Evolutionary conservation across 441 rosid genomes (phyloP), one percentile per base, ranked within the genome.

Genomic region (Biscutella laevigata): DNA sequence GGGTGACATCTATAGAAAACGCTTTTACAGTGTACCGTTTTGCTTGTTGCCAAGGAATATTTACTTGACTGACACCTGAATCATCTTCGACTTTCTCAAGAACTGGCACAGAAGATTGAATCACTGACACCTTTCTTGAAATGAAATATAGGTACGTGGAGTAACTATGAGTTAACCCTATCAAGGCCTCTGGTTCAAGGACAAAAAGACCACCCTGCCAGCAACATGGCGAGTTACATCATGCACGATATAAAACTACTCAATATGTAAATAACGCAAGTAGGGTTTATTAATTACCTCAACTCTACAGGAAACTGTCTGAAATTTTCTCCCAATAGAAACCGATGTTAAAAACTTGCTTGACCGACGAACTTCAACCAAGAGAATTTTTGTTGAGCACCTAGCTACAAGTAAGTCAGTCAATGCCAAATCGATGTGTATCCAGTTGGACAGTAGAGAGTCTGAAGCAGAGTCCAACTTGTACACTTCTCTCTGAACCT

Each of bases 181-280:
- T 68, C 71, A 83, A 58, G 56, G 94, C 84, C 50, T 60, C 59
- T 22, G 77, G 59, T 71, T 91, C 96, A 69, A 88, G 70, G 57
- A 83, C 62, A 55, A 83, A 56, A 68, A 68, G 68, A 62, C 89
- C 84, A 66, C 94, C 98, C 98, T 91, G 96, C 59, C 71, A 67
- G 51, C 56, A 74, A 62, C 69, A 74, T 48, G 49, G 67, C 41
- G 38, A 53, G 64, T 73, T 61, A 68, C 25, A 61, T 67, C 57
- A 61, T 15, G 26, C 61, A 34, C 11, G 7, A 25, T 46, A 30
- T 19, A 67, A 44, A 40, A 36, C 53, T 59, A 35, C 10, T 45
- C 39, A 38, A 25, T 25, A 53, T 64, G 37, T 41, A 64, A 33
- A 45, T 29, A 64, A 50, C 28, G 40, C 36, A 45, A 25, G 25